Conservation (phyloP, 2,329 filamentous ascomycete species). For the Podosphaera fusca region DNA sequence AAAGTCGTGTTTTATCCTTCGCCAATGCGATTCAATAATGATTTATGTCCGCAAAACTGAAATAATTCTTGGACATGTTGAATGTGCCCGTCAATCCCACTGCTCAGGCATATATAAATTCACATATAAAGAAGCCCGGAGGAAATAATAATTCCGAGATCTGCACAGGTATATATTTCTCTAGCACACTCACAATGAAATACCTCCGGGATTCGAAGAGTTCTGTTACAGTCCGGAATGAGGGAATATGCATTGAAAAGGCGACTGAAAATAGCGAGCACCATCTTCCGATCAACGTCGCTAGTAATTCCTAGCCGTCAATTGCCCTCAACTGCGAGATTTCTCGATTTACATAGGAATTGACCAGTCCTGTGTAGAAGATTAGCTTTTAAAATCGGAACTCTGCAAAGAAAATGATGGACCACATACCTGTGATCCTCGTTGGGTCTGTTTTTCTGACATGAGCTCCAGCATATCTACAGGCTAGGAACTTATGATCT, state of each 20-base stretch:
- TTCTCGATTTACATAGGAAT: no score
- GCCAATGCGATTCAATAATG: background rate
- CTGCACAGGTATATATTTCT: background rate
- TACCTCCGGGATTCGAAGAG: background rate
- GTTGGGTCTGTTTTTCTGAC: background rate
- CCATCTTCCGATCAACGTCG: background rate
- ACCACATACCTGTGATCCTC: background rate
- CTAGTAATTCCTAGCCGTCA: background rate
- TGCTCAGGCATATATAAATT: background rate
- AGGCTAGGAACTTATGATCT: background rate
- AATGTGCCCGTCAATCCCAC: background rate
- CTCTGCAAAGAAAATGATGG: background rate
- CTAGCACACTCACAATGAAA: background rate
- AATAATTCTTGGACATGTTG: background rate
- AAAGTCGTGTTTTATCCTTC: background rate
- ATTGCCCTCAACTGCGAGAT: background rate
- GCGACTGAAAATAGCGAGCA: background rate
- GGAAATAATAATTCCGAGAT: background rate
- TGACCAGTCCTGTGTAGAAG: no score
- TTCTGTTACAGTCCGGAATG: background rate
- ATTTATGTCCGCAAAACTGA: background rate
- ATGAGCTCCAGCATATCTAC: background rate
- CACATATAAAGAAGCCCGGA: background rate
- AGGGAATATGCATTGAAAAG: background rate
- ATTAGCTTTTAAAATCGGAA: background rate